phyloP scores from a whole-genome alignment of 306 rosid species.

The Luffa aegyptiaca region DNA sequence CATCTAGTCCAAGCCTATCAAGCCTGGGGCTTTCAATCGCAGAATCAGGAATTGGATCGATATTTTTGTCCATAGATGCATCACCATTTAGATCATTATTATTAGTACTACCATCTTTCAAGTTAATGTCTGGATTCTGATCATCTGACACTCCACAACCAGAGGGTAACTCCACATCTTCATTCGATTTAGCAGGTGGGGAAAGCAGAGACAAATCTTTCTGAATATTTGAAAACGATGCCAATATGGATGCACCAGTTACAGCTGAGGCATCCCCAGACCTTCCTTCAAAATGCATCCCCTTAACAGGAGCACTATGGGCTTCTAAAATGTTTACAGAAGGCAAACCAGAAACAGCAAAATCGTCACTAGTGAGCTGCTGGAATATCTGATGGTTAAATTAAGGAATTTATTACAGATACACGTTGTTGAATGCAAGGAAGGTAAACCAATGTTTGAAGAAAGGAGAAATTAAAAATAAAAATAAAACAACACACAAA shows the following conservation, averaged over 20 bases:
- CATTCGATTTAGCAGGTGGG: constrained; percentile 46
- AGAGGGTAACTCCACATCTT: constrained; percentile 39
- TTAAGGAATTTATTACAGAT: constrained; percentile 29
- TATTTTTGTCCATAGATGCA: constrained; percentile 37
- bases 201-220: constrained; percentile 55
- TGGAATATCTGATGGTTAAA: constrained; percentile 58
- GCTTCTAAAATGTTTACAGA: constrained; percentile 76
- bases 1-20: constrained; percentile 36
- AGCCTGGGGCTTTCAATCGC: constrained; percentile 41
- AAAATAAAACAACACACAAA: not conserved
- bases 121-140: constrained; percentile 32
- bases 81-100: constrained; percentile 33
- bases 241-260: constrained; percentile 81
- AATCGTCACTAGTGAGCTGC: constrained; percentile 45
- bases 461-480: not conserved
- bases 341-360: constrained; percentile 43
- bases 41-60: constrained; percentile 32
- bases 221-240: constrained; percentile 60
- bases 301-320: constrained; percentile 58
- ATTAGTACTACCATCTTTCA: constrained; percentile 37
- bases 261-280: constrained; percentile 86
- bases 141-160: constrained; percentile 36
- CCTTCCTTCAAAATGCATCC: constrained; percentile 62
- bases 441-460: not conserved
- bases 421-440: not conserved